Evolutionary conservation across 2,329 filamentous ascomycete genomes (phyloP).

Genomic region (Cladorrhinum sp.): DNA sequence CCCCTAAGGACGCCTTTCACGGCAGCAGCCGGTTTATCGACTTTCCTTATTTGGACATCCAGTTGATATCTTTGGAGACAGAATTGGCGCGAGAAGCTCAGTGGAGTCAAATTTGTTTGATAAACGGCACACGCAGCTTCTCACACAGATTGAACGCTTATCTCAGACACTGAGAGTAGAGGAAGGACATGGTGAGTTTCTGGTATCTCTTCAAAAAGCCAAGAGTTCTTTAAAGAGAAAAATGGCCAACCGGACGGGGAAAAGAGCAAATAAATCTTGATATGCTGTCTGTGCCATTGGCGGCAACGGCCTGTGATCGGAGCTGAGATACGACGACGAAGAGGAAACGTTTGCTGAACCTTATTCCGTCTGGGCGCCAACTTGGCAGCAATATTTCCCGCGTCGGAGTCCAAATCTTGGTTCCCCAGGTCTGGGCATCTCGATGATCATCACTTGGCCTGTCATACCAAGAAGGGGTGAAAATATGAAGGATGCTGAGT

Average conservation of each 20-base stretch:
- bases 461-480: background rate
- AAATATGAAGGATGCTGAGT: background rate
- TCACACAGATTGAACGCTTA: too few species aligned
- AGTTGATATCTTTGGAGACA: background rate
- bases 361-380: background rate
- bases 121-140: too few species aligned
- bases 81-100: background rate
- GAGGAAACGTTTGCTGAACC: background rate
- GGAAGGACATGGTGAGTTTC: too few species aligned
- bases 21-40: constrained; percentile 8
- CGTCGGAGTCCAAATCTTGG: background rate
- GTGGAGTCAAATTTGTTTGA: too few species aligned
- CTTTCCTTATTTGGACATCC: background rate
- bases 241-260: too few species aligned
- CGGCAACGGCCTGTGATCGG: background rate
- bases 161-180: background rate
- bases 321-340: background rate
- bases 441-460: background rate
- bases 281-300: too few species aligned
- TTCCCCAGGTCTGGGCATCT: background rate
- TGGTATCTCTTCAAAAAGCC: too few species aligned
- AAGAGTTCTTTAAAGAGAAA: too few species aligned
- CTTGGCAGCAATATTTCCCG: constrained; percentile 1
- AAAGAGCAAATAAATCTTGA: too few species aligned
- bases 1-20: background rate